Percentiles rank a stretch among this genome's conserved stretches.
Evolutionary conservation across 768 basidiomycete species (phyloP).

Genomic region (Leccinum longicurvipes): DNA sequence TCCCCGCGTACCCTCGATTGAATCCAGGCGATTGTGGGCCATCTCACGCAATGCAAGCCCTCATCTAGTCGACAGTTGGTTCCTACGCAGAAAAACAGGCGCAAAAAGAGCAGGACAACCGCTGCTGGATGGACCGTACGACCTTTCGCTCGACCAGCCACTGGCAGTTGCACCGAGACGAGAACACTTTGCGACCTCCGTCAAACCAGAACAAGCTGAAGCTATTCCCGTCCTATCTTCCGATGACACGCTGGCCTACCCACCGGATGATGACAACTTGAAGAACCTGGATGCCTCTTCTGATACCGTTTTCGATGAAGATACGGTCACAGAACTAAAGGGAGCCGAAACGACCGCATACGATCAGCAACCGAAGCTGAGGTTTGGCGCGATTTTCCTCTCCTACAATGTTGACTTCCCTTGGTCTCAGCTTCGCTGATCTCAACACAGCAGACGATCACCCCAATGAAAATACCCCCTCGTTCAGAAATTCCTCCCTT

Average conservation of each 20-base stretch:
- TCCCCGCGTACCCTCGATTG: conserved; percentile 28
- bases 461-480: not conserved
- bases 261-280: not conserved
- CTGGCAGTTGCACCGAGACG: conserved; percentile 6
- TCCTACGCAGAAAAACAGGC: conserved; percentile 19
- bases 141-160: conserved; percentile 15
- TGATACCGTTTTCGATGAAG: conserved; percentile 21
- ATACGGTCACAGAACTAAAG: not conserved
- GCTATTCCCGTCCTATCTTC: conserved; percentile 12
- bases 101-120: conserved; percentile 25
- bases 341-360: conserved; percentile 12
- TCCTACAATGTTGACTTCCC: conserved; percentile 10
- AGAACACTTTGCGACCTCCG: conserved; percentile 5
- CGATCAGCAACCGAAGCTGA: conserved; percentile 5
- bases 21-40: conserved; percentile 28
- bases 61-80: conserved; percentile 25
- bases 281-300: conserved; percentile 20
- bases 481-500: not conserved
- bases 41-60: conserved; percentile 19
- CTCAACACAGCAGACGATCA: not conserved
- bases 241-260: conserved; percentile 23
- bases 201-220: conserved; percentile 2
- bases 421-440: conserved; percentile 7
- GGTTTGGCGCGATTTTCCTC: conserved; percentile 14
- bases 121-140: conserved; percentile 17